Evolutionary conservation across 805 yeast genomes (phyloP).

Genomic region (Candida krabiensis): DNA sequence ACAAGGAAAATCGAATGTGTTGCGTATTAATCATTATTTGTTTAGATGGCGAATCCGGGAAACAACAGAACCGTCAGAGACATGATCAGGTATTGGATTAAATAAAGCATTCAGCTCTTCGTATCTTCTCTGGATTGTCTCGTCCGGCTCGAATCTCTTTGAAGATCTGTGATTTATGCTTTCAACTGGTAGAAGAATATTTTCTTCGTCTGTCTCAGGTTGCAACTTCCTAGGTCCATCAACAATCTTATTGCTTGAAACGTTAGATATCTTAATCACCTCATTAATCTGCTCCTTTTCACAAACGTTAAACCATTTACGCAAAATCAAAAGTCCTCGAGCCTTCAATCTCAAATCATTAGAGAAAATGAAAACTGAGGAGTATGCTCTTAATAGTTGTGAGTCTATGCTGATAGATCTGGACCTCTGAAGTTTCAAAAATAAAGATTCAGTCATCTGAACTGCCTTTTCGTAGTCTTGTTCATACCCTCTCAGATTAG

Average conservation of each 20-base stretch:
- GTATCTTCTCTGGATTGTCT: slow-evolving; percentile 21
- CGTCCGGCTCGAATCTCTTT: slow-evolving; percentile 25
- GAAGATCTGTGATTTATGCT: slow-evolving; percentile 20
- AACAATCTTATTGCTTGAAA: slow-evolving; percentile 3
- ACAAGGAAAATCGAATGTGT: too few species aligned
- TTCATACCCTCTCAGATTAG: slow-evolving; percentile 16
- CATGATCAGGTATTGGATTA: too few species aligned
- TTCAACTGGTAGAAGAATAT: slow-evolving; percentile 14
- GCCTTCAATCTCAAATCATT: slow-evolving; percentile 27
- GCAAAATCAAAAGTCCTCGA: slow-evolving; percentile 25
- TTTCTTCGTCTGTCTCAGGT: slow-evolving; percentile 3
- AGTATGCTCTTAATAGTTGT: slow-evolving; percentile 24
- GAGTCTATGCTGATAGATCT: slow-evolving; percentile 19
- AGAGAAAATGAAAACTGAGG: slow-evolving; percentile 25
- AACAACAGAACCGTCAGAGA: too few species aligned
- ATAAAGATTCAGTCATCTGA: slow-evolving; percentile 21
- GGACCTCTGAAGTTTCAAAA: slow-evolving; percentile 20
- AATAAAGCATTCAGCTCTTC: slow-evolving; percentile 18
- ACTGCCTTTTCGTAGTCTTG: slow-evolving; percentile 18
- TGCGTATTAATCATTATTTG: too few species aligned
- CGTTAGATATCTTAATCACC: slow-evolving; percentile 6
- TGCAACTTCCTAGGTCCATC: slow-evolving; percentile 9
- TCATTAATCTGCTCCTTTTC: slow-evolving; percentile 19
- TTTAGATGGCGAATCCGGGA: too few species aligned
- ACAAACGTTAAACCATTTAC: slow-evolving; percentile 31